Evolutionary conservation across 1,284 basidiomycete species (phyloP), one percentile per base, ranked within the genome.

Genomic region (Waitea zeae): DNA sequence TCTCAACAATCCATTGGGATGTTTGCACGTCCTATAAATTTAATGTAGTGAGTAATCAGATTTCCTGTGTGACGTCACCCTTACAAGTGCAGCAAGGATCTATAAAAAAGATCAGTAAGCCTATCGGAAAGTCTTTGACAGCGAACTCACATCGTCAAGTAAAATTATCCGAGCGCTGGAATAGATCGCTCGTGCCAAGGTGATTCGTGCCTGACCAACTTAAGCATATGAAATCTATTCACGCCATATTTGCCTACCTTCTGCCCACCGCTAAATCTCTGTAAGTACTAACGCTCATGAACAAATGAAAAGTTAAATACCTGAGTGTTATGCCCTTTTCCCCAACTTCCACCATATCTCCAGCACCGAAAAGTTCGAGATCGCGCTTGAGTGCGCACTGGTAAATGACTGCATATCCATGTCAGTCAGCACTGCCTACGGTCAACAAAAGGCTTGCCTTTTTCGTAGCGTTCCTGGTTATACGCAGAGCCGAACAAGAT

Each of bases 101-200:
- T n/a, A n/a, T 9, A n/a, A 9, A 50, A 40, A n/a, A 20, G n/a
- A 27, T 32, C n/a, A 12, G 14, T 13, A 32, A 13, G n/a, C 15
- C 13, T 13, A 34, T 14, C 28, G n/a, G 28, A 27, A n/a, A 11
- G 11, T 15, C 9, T 30, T n/a, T n/a, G n/a, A n/a, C n/a, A n/a
- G n/a, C n/a, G n/a, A n/a, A n/a, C n/a, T n/a, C n/a, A 79, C 67
- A 48, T 82, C 78, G 48, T 72, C 70, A 27, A 74, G 56, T 3
- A 86, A 57, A 5, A 86, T 47, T 30, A 78, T 64, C 11, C 65
- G 53, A 1, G 77, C 68, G 9, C 50, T 49, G 18, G 71, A 71
- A 48, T 82, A 82, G 4, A 82, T 59, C 0, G 78, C 78, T 29
- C 80, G 62, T 3, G 80, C 79, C 1, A 84, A 57, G 0, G 77